Percentiles rank a stretch among this genome's conserved stretches.
Evolutionary conservation across 352 stramenopile species (phyloP).

Genomic region (Globisporangium radiosum): DNA sequence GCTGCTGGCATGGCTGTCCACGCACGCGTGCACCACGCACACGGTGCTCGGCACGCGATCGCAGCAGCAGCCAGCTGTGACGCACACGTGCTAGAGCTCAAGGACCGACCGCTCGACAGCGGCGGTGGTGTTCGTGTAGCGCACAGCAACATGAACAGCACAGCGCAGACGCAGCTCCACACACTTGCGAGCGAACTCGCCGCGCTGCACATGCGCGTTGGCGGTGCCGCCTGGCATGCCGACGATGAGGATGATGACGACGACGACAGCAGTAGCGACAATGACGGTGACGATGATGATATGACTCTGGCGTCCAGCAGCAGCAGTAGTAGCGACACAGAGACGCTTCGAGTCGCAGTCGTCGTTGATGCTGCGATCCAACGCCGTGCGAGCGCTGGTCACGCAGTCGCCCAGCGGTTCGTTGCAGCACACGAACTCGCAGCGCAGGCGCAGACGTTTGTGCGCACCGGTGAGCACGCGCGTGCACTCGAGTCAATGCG

Average conservation of each 20-base stretch:
- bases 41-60: background rate
- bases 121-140: background rate
- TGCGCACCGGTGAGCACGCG: background rate
- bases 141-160: background rate
- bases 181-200: background rate
- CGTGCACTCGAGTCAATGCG: slow-evolving; percentile 5
- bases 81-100: background rate
- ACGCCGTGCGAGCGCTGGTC: background rate
- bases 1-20: background rate
- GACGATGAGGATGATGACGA: no score
- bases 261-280: no score
- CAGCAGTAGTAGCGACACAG: no score
- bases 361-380: background rate
- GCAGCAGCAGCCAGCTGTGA: background rate
- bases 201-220: background rate
- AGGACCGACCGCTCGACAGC: background rate
- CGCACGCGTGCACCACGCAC: background rate
- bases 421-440: slow-evolving; percentile 3
- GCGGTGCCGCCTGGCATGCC: no score
- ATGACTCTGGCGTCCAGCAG: no score
- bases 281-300: no score
- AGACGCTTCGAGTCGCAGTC: no score
- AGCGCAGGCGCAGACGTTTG: background rate
- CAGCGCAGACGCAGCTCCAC: background rate
- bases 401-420: slow-evolving; percentile 2